Conservation (phyloP, 2,329 filamentous ascomycete genomes). For the Diaporthe vexans region DNA sequence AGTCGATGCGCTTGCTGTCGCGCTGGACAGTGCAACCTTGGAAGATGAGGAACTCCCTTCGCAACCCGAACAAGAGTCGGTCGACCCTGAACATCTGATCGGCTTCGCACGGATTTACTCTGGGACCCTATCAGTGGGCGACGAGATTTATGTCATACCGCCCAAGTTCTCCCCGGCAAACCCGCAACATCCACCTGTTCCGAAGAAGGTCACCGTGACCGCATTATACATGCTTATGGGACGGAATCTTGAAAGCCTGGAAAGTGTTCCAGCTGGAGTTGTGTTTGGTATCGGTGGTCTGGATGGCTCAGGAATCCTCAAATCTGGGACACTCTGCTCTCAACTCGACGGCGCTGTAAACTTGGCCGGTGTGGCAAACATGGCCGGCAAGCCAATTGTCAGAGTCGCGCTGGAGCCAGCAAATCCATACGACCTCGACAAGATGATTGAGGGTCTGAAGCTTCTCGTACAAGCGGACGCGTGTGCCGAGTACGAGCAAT, state of each 20-base stretch:
- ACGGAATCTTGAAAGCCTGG: constrained; percentile 84
- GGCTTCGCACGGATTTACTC: constrained; percentile 96
- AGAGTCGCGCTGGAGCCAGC: constrained; percentile 94
- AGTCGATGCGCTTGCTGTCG: constrained; percentile 69
- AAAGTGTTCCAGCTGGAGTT: constrained; percentile 90
- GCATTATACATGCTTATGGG: constrained; percentile 98
- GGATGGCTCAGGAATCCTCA: constrained; percentile 88
- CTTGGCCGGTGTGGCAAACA: constrained; percentile 83
- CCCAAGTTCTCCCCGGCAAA: constrained; percentile 92
- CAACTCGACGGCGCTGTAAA: constrained; percentile 89
- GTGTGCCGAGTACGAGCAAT: constrained; percentile 94
- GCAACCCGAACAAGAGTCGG: constrained; percentile 65
- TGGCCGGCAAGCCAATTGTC: constrained; percentile 90
- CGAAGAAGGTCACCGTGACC: constrained; percentile 86
- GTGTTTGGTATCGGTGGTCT: constrained; percentile 96
- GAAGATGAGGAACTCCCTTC: constrained; percentile 62
- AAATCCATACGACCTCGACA: constrained; percentile 90
- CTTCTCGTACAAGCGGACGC: constrained; percentile 95
- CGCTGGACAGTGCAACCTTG: constrained; percentile 73
- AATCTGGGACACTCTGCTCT: constrained; percentile 94
- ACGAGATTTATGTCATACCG: constrained; percentile 89
- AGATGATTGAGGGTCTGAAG: constrained; percentile 91
- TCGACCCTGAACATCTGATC: constrained; percentile 88
- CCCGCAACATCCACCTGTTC: constrained; percentile 78
- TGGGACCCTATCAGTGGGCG: constrained; percentile 88